A percentile compares a stretch with the other conserved stretches of the same genome.
These are phyloP conservation scores for Globisporangium parvum DNA, from an alignment of 352 stramenopile genomes.

Conservation along the genomic window DNA sequence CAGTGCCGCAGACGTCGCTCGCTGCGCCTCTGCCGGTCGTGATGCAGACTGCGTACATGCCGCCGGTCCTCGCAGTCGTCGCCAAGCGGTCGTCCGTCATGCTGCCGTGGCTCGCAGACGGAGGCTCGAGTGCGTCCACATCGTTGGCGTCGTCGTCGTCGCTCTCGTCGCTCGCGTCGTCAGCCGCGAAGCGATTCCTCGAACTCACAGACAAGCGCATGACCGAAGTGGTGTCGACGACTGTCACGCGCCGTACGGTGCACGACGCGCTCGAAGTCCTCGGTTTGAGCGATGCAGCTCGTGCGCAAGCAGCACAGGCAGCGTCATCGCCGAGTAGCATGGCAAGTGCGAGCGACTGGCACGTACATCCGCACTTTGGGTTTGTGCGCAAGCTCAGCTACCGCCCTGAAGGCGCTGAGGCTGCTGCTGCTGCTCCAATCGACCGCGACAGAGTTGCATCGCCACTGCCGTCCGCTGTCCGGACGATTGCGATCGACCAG, in stretches of 20 bases:
- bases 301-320: too few relatives aligned
- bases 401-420: constrained; percentile 18
- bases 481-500: constrained; percentile 48
- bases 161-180: neutral
- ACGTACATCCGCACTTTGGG: constrained; percentile 43
- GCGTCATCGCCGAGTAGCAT: neutral
- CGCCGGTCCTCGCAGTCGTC: constrained; percentile 28
- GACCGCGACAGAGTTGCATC: constrained; percentile 1
- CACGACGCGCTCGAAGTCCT: constrained; percentile 41
- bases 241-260: constrained; percentile 31
- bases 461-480: constrained; percentile 9
- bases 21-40: constrained; percentile 5
- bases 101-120: constrained; percentile 50
- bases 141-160: too few relatives aligned
- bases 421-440: too few relatives aligned
- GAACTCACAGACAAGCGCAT: constrained; percentile 40
- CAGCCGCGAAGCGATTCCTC: constrained; percentile 26
- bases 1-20: neutral
- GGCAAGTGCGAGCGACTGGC: constrained; percentile 35
- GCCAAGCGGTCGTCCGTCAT: constrained; percentile 23
- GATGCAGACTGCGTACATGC: constrained; percentile 30
- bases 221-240: constrained; percentile 44
- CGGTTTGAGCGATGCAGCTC: constrained; percentile 20
- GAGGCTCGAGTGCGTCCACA: neutral
- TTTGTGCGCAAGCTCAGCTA: constrained; percentile 49